phyloP scores from a whole-genome alignment of 2,329 filamentous ascomycete genomes.

The Fusarium incarnatum region DNA sequence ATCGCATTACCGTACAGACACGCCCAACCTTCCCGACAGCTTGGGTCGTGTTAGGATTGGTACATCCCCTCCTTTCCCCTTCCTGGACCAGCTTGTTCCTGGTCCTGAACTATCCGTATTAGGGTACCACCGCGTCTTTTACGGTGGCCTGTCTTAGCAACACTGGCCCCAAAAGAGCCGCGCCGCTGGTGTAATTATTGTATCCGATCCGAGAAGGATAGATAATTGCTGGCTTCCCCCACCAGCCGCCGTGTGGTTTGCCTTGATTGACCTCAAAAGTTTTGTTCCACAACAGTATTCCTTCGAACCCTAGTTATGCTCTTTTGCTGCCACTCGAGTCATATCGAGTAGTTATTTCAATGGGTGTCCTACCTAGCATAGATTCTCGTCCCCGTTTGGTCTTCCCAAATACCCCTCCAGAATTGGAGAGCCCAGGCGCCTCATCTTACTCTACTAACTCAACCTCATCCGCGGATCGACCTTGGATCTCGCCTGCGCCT shows the following conservation, averaged over 20 bases:
- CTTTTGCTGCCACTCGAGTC: conserved; percentile 42
- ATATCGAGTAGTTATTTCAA: conserved; percentile 57
- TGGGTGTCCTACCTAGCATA: conserved; percentile 65
- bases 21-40: conserved; percentile 46
- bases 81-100: conserved; percentile 45
- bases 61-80: conserved; percentile 42
- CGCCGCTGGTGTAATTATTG: conserved; percentile 47
- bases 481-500: conserved; percentile 56
- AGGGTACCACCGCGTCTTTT: conserved; percentile 42
- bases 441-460: conserved; percentile 61
- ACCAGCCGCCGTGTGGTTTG: conserved; percentile 26
- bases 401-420: conserved; percentile 66
- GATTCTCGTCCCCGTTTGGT: conserved; percentile 63
- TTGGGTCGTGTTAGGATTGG: conserved; percentile 49
- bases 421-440: conserved; percentile 64
- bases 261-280: conserved; percentile 30
- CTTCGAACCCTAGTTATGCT: conserved; percentile 41
- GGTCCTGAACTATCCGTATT: conserved; percentile 46
- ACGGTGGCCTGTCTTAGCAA: conserved; percentile 47
- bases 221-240: conserved; percentile 44
- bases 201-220: conserved; percentile 43
- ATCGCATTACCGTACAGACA: conserved; percentile 12
- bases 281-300: conserved; percentile 30
- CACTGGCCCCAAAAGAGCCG: conserved; percentile 38
- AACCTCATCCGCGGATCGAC: conserved; percentile 56